Evolutionary conservation across 805 yeast species (phyloP).

Genomic region (Hagleromyces aurorensis): DNA sequence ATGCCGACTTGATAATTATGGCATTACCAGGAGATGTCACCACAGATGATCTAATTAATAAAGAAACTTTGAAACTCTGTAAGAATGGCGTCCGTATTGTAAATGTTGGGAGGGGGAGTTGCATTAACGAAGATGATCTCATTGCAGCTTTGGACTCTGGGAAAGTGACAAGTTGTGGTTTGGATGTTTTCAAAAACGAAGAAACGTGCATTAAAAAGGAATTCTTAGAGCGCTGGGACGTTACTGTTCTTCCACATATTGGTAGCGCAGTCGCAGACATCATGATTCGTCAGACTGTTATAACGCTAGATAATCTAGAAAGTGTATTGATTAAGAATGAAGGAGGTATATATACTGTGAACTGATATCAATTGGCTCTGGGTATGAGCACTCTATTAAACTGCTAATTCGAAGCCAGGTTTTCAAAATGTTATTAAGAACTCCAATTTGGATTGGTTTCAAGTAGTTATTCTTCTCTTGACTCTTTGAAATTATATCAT

Average conservation of each 20-base stretch:
- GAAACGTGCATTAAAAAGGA: slow-evolving; percentile 42
- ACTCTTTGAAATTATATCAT: too few species aligned
- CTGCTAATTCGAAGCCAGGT: too few species aligned
- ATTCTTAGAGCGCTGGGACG: slow-evolving; percentile 50
- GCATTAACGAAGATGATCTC: slow-evolving; percentile 60
- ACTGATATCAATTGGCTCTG: too few species aligned
- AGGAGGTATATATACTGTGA: slow-evolving; percentile 31
- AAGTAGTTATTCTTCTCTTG: too few species aligned
- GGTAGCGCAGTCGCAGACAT: slow-evolving; percentile 61
- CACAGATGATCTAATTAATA: slow-evolving; percentile 49
- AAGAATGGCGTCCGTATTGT: slow-evolving; percentile 53
- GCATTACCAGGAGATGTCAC: slow-evolving; percentile 59
- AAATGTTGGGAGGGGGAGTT: slow-evolving; percentile 69
- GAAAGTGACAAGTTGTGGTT: slow-evolving; percentile 55
- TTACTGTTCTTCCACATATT: slow-evolving; percentile 60
- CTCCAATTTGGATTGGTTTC: too few species aligned
- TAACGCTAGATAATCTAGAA: slow-evolving; percentile 49
- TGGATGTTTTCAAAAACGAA: slow-evolving; percentile 66
- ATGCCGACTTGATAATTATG: slow-evolving; percentile 50
- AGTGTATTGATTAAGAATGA: slow-evolving; percentile 37
- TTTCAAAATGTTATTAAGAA: too few species aligned
- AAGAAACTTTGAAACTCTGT: slow-evolving; percentile 38
- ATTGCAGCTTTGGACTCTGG: slow-evolving; percentile 53
- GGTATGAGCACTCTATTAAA: too few species aligned
- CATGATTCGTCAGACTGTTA: slow-evolving; percentile 41